phyloP scores from a whole-genome alignment of 306 rosid genomes.

The Abrus precatorius region DNA sequence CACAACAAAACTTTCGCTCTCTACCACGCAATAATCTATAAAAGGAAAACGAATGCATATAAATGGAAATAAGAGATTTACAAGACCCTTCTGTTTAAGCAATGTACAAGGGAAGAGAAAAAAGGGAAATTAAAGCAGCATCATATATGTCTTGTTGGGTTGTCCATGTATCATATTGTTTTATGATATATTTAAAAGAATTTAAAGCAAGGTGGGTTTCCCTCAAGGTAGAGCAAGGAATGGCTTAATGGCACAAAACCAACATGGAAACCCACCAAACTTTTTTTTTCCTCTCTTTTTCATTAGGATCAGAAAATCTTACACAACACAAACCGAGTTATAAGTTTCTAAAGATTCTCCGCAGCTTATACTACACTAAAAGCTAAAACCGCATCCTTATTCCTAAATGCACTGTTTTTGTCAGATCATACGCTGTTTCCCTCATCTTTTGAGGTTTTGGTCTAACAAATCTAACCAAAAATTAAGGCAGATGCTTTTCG shows the following conservation, averaged over 20 bases:
- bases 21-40: constrained; percentile 12
- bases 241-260: constrained; percentile 53
- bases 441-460: constrained; percentile 41
- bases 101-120: constrained; percentile 41
- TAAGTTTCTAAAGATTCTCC: constrained; percentile 52
- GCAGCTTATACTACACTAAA: constrained; percentile 55
- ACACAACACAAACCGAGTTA: constrained; percentile 34
- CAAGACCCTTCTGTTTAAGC: constrained; percentile 41
- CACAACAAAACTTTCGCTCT: constrained; percentile 25
- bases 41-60: constrained; percentile 11
- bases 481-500: constrained; percentile 34
- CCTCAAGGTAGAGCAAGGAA: constrained; percentile 65
- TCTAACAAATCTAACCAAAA: constrained; percentile 13
- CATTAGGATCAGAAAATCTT: constrained; percentile 41
- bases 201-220: constrained; percentile 53
- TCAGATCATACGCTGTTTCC: constrained; percentile 45
- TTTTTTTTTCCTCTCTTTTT: constrained; percentile 7
- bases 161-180: constrained; percentile 22
- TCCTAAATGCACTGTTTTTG: constrained; percentile 46
- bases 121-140: constrained; percentile 37
- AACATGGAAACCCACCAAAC: constrained; percentile 38
- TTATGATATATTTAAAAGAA: constrained; percentile 41
- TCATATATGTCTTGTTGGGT: constrained; percentile 39
- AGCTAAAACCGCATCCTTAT: constrained; percentile 44
- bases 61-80: constrained; percentile 32